Conservation (phyloP, 1,284 basidiomycete species). For the Singerocomus rubriflavus region DNA sequence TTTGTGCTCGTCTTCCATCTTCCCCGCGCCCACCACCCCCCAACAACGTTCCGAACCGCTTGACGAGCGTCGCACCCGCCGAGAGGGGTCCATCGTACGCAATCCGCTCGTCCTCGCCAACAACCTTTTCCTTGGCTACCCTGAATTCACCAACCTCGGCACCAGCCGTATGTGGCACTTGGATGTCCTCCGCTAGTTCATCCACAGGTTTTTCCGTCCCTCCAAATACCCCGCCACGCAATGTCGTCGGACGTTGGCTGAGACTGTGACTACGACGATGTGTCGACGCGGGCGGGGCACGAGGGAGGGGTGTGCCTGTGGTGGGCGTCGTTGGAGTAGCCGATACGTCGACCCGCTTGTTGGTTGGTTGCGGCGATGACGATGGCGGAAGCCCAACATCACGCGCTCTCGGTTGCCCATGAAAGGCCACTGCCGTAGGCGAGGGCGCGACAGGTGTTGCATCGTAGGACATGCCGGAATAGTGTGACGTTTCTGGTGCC, state of each 20-base stretch:
- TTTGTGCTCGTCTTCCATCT: constrained; percentile 39
- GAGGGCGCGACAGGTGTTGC: constrained; percentile 44
- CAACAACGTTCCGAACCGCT: constrained; percentile 69
- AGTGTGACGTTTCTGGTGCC: constrained; percentile 75
- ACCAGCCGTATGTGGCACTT: constrained; percentile 53
- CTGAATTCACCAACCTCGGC: constrained; percentile 54
- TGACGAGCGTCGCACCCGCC: constrained; percentile 64
- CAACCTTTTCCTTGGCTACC: constrained; percentile 34
- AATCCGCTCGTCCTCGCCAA: constrained; percentile 30
- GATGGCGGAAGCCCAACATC: constrained; percentile 40
- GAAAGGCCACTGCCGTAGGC: constrained; percentile 53
- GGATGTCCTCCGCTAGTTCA: constrained; percentile 39
- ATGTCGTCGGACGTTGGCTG: constrained; percentile 60
- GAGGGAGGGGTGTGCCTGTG: constrained; percentile 41
- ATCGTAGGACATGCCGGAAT: constrained; percentile 75
- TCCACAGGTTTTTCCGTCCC: constrained; percentile 38
- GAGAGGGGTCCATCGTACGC: constrained; percentile 40
- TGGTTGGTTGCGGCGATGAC: constrained; percentile 6
- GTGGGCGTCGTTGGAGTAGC: constrained; percentile 36
- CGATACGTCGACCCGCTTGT: constrained; percentile 36
- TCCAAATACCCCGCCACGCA: constrained; percentile 49
- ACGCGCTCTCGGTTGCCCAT: constrained; percentile 57
- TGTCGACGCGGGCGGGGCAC: constrained; percentile 63
- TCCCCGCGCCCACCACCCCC: constrained; percentile 43
- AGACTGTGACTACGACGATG: constrained; percentile 75